phyloP scores from a whole-genome alignment of 371 early-diverging fungal genomes.

The Mortierella sp. region DNA sequence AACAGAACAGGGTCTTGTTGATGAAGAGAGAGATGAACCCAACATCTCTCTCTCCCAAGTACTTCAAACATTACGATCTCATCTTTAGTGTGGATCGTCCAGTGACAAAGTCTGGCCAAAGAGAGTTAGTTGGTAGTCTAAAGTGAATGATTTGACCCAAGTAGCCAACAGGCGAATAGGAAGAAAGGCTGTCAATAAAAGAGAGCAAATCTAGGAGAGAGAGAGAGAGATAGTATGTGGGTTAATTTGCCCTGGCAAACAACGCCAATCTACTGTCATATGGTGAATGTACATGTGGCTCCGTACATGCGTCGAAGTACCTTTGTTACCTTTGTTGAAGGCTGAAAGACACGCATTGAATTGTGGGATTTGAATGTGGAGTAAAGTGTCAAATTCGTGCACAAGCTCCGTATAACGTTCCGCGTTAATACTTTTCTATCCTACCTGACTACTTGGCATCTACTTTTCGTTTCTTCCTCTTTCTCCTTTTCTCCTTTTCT shows the following conservation, averaged over 20 bases:
- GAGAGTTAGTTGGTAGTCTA: too few relatives aligned
- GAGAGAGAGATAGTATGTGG: neutral
- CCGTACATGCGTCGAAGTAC: too few relatives aligned
- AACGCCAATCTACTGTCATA: neutral
- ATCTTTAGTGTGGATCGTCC: too few relatives aligned
- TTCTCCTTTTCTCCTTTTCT: neutral
- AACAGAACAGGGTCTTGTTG: too few relatives aligned
- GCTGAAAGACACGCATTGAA: neutral
- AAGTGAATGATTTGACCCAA: too few relatives aligned
- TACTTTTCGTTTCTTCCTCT: neutral
- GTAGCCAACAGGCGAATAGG: too few relatives aligned
- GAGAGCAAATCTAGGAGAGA: too few relatives aligned
- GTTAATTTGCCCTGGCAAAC: neutral
- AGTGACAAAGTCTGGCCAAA: too few relatives aligned
- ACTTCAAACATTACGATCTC: too few relatives aligned
- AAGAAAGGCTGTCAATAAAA: too few relatives aligned
- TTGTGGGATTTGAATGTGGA: neutral
- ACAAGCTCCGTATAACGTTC: neutral
- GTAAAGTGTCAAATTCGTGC: slow-evolving; percentile 11
- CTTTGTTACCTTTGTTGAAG: neutral
- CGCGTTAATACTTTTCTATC: neutral
- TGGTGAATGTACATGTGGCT: neutral
- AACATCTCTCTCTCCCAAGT: too few relatives aligned
- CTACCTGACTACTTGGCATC: neutral
- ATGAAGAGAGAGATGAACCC: too few relatives aligned